These are phyloP conservation scores for Zoysia pacifica DNA, from an alignment of 176 grass and related monocot species.

Conservation along the genomic window DNA sequence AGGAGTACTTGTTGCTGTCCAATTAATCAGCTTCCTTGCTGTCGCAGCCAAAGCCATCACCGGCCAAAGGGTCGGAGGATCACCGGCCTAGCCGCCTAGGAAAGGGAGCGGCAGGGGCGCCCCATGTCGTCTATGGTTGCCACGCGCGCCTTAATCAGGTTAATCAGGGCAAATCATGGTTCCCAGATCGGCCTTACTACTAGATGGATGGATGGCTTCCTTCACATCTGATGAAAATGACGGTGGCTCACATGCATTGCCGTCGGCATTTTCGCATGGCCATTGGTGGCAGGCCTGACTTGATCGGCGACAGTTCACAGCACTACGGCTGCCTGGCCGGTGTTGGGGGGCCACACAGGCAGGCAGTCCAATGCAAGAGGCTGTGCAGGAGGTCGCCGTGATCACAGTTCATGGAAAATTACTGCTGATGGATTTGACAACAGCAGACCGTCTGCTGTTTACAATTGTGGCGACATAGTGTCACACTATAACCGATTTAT, in stretches of 20 bases:
- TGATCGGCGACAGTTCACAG: slow-evolving; percentile 8
- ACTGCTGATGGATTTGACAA: slow-evolving; percentile 19
- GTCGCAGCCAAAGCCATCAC: slow-evolving; percentile 38
- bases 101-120: slow-evolving; percentile 2
- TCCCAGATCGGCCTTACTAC: background rate
- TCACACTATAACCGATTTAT: too few species aligned
- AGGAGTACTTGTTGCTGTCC: slow-evolving; percentile 37
- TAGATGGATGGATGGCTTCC: background rate
- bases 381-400: background rate
- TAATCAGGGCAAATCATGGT: slow-evolving; percentile 7
- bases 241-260: slow-evolving; percentile 31
- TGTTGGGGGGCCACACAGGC: background rate
- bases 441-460: too few species aligned
- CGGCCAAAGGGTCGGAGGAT: background rate
- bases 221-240: slow-evolving; percentile 29
- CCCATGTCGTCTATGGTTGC: too few species aligned
- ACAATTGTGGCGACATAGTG: too few species aligned
- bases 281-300: background rate
- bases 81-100: background rate
- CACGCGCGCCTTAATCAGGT: background rate
- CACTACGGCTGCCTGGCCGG: background rate
- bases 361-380: background rate
- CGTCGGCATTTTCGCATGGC: background rate
- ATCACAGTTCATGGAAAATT: slow-evolving; percentile 12
- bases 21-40: slow-evolving; percentile 55